Base-by-base conservation (phyloP, 2,329 filamentous ascomycete species). In the Botrytis medusae region DNA sequence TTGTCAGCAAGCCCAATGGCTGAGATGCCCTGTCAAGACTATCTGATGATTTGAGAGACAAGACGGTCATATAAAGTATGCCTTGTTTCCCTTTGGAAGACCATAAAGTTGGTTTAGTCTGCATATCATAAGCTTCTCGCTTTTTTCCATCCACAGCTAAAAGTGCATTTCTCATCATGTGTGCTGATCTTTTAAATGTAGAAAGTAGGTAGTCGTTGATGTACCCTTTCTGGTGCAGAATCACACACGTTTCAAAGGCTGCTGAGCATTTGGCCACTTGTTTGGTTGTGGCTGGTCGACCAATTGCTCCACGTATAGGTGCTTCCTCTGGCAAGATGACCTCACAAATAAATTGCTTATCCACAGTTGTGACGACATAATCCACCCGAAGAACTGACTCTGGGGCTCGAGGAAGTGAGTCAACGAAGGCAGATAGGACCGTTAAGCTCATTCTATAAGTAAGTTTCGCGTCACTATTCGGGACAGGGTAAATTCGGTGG, bases 241-340 rank as follows among this genome's bases (percentile, higher is more conserved):
- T 81, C 1, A 94, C 81, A 79, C 95, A 98, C 69, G 92, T 89
- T 79, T 94, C 89, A 80, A 95, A 98, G 0, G 96, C 95, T 4
- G 95, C 95, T 0, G 95, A 93, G 76, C 93, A 93, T 81, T 96
- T 97, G 7, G 96, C 95, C 29, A 92, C 83, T 44, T 90, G 86
- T 81, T 97, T 98, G 73, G 87, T 93, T 12, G 85, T 81, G 72
- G 91, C 89, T 0, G 89, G 83, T 12, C 83, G 85, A 8, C 96
- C 95, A 20, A 86, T 85, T 8, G 88, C 86, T 44, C 88, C 90
- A 72, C 86, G 87, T 51, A 98, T 84, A 0, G 93, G 94, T 0
- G 94, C 92, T 34, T 86, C 86, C 20, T 90, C 88, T 0, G 96
- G 95, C 37, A 99, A 84, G 18, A 93, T 86, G 1, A 97, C 89